Conservation (phyloP, 2,329 filamentous ascomycete species). For the Sporothrix brasiliensis region DNA sequence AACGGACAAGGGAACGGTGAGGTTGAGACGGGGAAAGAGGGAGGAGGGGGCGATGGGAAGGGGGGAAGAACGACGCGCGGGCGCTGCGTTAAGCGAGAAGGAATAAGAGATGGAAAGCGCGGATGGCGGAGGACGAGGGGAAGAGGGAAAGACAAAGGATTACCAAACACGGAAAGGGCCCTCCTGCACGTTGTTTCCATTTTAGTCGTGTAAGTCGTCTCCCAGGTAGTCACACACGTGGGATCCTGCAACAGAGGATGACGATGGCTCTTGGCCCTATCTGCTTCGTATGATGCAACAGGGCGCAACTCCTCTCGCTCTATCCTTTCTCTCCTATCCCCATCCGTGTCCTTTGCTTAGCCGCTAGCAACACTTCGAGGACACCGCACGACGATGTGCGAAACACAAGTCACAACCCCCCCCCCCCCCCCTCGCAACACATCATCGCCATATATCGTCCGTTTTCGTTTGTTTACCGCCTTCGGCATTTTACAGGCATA, state of each 20-base stretch:
- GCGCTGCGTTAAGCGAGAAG: neutral
- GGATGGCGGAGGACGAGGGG: slow-evolving; percentile 7
- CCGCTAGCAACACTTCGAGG: neutral
- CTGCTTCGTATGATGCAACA: slow-evolving; percentile 17
- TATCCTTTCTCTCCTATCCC: neutral
- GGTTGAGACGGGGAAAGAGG: neutral
- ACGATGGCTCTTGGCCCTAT: slow-evolving; percentile 7
- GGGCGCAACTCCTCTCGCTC: neutral
- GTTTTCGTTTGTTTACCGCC: neutral
- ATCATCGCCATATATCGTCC: neutral
- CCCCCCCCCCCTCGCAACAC: neutral
- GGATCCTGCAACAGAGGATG: slow-evolving; percentile 13
- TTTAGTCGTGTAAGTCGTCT: slow-evolving; percentile 26
- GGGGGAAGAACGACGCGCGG: slow-evolving; percentile 1
- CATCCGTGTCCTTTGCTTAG: neutral
- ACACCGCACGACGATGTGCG: neutral
- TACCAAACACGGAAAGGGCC: slow-evolving; percentile 16
- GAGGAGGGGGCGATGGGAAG: neutral
- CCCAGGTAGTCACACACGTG: neutral
- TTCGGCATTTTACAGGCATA: neutral
- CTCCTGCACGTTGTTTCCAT: slow-evolving; percentile 21
- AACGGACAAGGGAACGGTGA: slow-evolving; percentile 18
- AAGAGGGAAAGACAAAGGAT: neutral
- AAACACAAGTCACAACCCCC: slow-evolving; percentile 1
- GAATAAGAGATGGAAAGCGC: neutral